Evolutionary conservation across 108 stramenopile genomes (phyloP), one percentile per base, ranked within the genome.

Genomic region (Tribonema minus): DNA sequence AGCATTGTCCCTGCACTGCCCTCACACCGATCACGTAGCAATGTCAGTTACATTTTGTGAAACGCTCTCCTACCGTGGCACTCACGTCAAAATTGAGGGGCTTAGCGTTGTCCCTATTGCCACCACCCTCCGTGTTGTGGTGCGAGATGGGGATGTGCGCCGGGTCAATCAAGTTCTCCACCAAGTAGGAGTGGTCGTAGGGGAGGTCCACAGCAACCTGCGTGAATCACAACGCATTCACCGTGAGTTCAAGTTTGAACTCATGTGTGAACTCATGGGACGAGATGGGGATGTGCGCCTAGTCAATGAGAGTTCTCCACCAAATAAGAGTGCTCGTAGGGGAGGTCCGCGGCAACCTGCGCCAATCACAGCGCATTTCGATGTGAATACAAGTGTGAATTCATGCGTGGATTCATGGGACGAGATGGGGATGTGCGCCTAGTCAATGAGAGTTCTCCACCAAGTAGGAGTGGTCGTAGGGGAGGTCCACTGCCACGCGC

Each of bases 381-480:
- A n/a, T n/a, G n/a, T n/a, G n/a, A n/a, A n/a, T n/a, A n/a, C n/a
- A n/a, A n/a, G n/a, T n/a, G n/a, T n/a, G n/a, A n/a, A n/a, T n/a
- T n/a, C n/a, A n/a, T n/a, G n/a, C n/a, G n/a, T n/a, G n/a, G n/a
- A n/a, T n/a, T 63, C 25, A 65, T 84, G 75, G 25, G 82, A 81
- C 20, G 37, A 54, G 3, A 84, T 39, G 28, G 29, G 40, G 31
- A 73, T 64, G 63, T 80, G 79, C 3, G 79, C 79, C 1, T 75
- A 75, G 67, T 80, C 79, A 28, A 76, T 34, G 26, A 80, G n/a
- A 58, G 59, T 75, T 80, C 2, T 67, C 32, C 6, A 71, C 4
- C 41, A 80, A 75, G 75, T 80, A 80, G 75, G 62, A 32, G 68
- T 75, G 67, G 68, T 76, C 74, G 58, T 76, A 80, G 28, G 79